Base-by-base conservation (phyloP, 805 yeast genomes). In the Saccharomycopsis amapae region DNA sequence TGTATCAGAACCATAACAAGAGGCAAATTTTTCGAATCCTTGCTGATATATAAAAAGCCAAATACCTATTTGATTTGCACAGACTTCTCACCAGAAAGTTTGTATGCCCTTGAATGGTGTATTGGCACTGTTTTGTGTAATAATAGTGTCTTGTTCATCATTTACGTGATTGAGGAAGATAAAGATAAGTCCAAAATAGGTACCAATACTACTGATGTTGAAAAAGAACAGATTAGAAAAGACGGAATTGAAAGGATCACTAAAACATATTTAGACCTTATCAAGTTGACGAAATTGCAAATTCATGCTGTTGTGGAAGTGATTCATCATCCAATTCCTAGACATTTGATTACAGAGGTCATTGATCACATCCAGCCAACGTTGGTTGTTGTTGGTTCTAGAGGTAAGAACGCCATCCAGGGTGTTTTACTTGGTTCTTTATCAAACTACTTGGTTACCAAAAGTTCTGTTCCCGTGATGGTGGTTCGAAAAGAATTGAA, bases 31-130 rank as follows among this genome's bases (percentile, higher is more conserved):
- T 76, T 76, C 58, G 73, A 74, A 54, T 60, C 71, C 10, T 42
- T 63, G 26, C 54, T 57, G 28, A 42, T 50, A 5, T 38, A 30
- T 25, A 49, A 55, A 40, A 54, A 54, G 24, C 71, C 71, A n/a
- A 77, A 78, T 54, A 75, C 85, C 58, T 86, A 79, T 61, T 63
- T 88, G 40, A 72, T 87, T 18, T 86, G 93, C 57, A 75, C 83
- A 67, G 96, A 89, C 60, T 73, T 83, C 52, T 79, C 90, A 3
- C 83, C 86, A 0, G 96, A 87, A 59, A 81, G 95, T 2, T 70
- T 72, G 32, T 84, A 83, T 61, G 93, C 96, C 0, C 68, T 89
- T 19, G 93, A 86, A 56, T 88, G 96, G 84, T 76, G 88, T 36
- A 70, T 89, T 54, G 97, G 97, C 2, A 76, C 95, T 0, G 81